Conservation (phyloP, 2,329 filamentous ascomycete species). For the Calonectria pseudoreteaudii region DNA sequence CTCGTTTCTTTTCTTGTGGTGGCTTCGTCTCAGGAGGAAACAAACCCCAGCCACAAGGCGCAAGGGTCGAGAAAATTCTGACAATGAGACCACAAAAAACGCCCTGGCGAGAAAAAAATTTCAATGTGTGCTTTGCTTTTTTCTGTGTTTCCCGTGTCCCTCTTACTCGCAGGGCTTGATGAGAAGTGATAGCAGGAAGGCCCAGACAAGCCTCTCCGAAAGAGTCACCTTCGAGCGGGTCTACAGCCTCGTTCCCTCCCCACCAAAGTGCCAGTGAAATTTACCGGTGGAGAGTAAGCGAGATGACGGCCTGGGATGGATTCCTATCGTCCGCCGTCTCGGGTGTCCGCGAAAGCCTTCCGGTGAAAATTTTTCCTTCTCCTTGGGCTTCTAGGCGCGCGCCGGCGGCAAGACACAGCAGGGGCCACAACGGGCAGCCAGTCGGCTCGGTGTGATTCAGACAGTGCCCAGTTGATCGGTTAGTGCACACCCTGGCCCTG, state of each 20-base stretch:
- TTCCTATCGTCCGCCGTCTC: constrained; percentile 43
- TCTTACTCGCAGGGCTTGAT: constrained; percentile 27
- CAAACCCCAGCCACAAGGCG: constrained; percentile 29
- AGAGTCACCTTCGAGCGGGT: constrained; percentile 30
- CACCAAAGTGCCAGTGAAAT: constrained; percentile 46
- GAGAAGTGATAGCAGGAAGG: constrained; percentile 26
- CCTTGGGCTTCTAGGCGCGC: constrained; percentile 44
- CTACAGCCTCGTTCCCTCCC: constrained; percentile 28
- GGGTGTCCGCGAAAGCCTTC: constrained; percentile 42
- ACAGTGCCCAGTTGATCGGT: constrained; percentile 38
- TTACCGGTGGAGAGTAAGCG: constrained; percentile 50
- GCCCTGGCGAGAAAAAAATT: constrained; percentile 10
- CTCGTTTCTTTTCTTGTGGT: constrained; percentile 31
- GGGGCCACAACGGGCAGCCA: constrained; percentile 25
- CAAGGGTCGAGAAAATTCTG: constrained; percentile 28
- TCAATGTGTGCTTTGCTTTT: constrained; percentile 24
- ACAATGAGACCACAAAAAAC: constrained; percentile 22
- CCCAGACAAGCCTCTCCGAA: constrained; percentile 31
- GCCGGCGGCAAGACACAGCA: constrained; percentile 43
- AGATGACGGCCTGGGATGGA: constrained; percentile 48
- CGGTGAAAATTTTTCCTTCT: constrained; percentile 47
- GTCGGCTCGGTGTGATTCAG: constrained; percentile 46
- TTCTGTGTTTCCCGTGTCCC: constrained; percentile 14
- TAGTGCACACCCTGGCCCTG: constrained; percentile 33
- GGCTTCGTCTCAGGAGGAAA: constrained; percentile 27